A percentile compares a stretch with the other conserved stretches of the same genome.
Evolutionary conservation across 306 rosid species (phyloP).

Genomic region (Potentilla sterilis): DNA sequence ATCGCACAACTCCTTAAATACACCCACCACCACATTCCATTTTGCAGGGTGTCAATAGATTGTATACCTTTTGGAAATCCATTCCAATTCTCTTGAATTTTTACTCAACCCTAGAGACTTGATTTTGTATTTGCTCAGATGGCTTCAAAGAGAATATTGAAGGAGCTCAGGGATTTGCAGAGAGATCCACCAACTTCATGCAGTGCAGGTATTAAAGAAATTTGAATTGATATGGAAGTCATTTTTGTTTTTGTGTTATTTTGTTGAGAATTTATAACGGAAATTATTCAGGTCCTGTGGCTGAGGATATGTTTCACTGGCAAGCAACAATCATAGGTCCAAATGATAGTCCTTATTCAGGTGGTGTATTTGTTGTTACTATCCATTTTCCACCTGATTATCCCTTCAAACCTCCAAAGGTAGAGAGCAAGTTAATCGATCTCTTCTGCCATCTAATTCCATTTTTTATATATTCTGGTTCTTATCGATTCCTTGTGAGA

Average conservation of each 20-base stretch:
- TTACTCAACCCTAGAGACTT: neutral
- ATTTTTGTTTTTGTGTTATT: neutral
- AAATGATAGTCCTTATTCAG: constrained; percentile 90
- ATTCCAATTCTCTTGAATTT: neutral
- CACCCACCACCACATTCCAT: constrained; percentile 22
- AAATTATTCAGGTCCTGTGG: constrained; percentile 65
- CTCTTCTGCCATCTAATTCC: neutral
- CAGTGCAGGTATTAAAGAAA: constrained; percentile 73
- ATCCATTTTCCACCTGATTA: constrained; percentile 96
- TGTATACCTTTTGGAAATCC: constrained; percentile 8
- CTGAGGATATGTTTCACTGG: constrained; percentile 94
- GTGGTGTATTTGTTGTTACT: constrained; percentile 84
- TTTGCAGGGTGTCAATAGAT: constrained; percentile 25
- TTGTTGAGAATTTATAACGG: constrained; percentile 9
- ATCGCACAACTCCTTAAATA: constrained; percentile 34
- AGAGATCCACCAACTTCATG: constrained; percentile 98
- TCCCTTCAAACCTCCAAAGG: constrained; percentile 99
- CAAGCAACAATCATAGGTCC: constrained; percentile 98
- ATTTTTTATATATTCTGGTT: neutral
- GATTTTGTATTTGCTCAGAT: constrained; percentile 30
- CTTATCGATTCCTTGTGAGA: neutral
- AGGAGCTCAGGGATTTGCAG: constrained; percentile 91
- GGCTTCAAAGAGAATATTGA: constrained; percentile 88
- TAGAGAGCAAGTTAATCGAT: constrained; percentile 18
- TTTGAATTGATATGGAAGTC: neutral